Evolutionary conservation across 495 filamentous ascomycete genomes (phyloP).

Genomic region (Podospora appendiculata): DNA sequence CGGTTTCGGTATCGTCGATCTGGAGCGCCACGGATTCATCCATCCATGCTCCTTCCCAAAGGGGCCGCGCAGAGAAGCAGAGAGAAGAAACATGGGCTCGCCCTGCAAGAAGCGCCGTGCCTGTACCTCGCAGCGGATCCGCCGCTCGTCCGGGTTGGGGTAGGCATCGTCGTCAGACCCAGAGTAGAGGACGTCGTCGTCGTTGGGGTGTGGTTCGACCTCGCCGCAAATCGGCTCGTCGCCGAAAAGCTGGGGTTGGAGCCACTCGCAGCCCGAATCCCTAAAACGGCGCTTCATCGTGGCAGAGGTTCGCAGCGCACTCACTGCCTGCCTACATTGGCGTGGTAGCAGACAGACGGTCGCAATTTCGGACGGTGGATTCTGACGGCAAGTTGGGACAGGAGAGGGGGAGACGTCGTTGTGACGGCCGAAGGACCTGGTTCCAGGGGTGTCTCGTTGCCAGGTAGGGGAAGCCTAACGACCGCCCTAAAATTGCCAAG

Average conservation of each 20-base stretch:
- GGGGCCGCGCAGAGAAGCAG: conserved; percentile 55
- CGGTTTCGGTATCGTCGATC: conserved; percentile 2
- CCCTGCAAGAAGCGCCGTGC: conserved; percentile 54
- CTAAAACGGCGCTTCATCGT: conserved; percentile 3
- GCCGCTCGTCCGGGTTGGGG: conserved; percentile 39
- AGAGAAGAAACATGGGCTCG: conserved; percentile 49
- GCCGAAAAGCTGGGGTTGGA: conserved; percentile 13
- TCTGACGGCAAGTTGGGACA: not conserved
- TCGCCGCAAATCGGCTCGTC: conserved; percentile 37
- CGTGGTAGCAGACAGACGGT: no score
- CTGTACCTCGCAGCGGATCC: conserved; percentile 48
- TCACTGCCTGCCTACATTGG: not conserved
- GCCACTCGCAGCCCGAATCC: conserved; percentile 5
- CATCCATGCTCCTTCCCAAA: conserved; percentile 49
- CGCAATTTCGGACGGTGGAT: not conserved
- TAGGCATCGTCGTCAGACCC: conserved; percentile 56
- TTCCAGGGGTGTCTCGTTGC: conserved; percentile 5
- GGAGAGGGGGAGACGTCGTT: not conserved
- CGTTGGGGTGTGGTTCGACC: conserved; percentile 16
- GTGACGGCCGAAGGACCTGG: not conserved
- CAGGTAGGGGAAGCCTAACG: conserved; percentile 1
- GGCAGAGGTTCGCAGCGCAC: not conserved
- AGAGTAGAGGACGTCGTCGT: conserved; percentile 33
- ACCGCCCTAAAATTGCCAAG: not conserved
- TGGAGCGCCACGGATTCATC: conserved; percentile 54